Conservation (phyloP, 2,329 filamentous ascomycete species). For the Plectosphaerella plurivora region DNA sequence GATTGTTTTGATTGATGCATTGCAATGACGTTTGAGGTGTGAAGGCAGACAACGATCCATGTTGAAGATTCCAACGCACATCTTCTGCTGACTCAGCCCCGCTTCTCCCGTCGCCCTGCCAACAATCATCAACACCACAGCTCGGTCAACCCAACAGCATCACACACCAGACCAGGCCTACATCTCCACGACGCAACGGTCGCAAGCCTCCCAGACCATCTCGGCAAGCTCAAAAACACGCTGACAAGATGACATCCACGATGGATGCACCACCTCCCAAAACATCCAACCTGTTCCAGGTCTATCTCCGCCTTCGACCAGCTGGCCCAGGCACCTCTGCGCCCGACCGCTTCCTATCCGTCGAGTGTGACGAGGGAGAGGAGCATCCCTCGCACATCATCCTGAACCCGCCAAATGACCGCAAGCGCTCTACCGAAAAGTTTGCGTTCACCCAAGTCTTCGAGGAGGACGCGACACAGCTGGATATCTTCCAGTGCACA, state of each 20-base stretch:
- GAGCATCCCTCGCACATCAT: conserved; percentile 64
- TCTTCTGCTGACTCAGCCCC: too few relatives aligned
- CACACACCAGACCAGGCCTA: too few relatives aligned
- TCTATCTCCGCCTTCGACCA: conserved; percentile 82
- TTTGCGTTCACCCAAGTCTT: conserved; percentile 95
- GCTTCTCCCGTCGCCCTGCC: too few relatives aligned
- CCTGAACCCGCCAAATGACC: conserved; percentile 75
- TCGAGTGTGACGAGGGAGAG: conserved; percentile 54
- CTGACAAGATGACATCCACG: background rate
- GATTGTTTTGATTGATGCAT: too few relatives aligned
- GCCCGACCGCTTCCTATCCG: conserved; percentile 70
- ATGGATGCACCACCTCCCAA: conserved; percentile 11
- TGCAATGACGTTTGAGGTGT: too few relatives aligned
- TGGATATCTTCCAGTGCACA: conserved; percentile 81
- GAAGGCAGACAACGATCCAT: too few relatives aligned
- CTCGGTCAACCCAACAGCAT: too few relatives aligned
- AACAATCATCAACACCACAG: too few relatives aligned
- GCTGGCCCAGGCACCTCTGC: conserved; percentile 40
- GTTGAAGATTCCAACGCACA: too few relatives aligned
- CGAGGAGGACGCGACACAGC: conserved; percentile 76
- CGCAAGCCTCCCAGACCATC: too few relatives aligned
- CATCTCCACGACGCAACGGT: too few relatives aligned
- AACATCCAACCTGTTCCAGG: conserved; percentile 68
- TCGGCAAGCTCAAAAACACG: too few relatives aligned
- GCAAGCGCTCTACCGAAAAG: conserved; percentile 84